Conservation (phyloP, 306 rosid genomes). For the Psophocarpus tetragonolobus region DNA sequence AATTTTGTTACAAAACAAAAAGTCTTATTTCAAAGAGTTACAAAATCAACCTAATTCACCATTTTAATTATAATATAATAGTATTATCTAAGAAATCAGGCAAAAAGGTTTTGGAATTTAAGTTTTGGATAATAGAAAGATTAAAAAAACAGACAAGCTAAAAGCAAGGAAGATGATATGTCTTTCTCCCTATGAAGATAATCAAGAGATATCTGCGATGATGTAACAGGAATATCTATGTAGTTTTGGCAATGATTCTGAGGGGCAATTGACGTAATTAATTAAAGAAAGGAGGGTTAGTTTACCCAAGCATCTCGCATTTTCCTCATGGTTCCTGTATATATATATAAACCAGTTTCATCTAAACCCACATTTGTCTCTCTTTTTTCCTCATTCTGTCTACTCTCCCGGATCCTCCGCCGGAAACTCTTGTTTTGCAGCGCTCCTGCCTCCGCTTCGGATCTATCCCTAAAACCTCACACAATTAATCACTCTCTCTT, state of each 20-base stretch:
- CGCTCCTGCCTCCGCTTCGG: constrained; percentile 10
- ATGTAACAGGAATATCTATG: background rate
- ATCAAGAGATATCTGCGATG: background rate
- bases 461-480: background rate
- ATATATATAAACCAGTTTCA: background rate
- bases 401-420: constrained; percentile 43
- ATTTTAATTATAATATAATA: background rate
- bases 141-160: background rate
- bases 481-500: background rate
- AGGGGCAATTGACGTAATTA: background rate
- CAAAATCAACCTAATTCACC: background rate
- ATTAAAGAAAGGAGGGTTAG: background rate
- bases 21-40: background rate
- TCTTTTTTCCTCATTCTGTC: background rate
- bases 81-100: too few relatives aligned
- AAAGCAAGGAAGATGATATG: background rate
- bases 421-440: background rate
- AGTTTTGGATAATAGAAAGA: background rate
- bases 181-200: background rate
- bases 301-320: background rate
- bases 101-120: background rate
- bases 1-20: background rate
- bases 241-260: background rate
- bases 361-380: background rate
- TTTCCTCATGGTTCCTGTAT: background rate